Conservation (phyloP, 352 stramenopile genomes). For the Globisporangium iwayamae region DNA sequence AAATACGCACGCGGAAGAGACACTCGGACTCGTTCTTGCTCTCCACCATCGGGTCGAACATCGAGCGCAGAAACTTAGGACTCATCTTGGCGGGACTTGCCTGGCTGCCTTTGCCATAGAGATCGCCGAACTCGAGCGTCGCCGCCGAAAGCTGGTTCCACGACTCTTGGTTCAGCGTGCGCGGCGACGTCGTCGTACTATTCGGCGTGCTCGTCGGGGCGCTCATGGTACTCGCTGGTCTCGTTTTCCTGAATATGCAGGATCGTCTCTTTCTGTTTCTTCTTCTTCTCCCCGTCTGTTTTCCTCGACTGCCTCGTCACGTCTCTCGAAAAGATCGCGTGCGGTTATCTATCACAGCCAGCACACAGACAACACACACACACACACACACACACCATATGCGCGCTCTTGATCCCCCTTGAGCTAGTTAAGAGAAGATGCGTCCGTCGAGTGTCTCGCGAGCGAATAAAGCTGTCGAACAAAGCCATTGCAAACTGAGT, state of each 20-base stretch:
- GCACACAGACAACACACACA: background rate
- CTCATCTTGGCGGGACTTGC: slow-evolving; percentile 35
- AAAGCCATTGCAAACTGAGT: no score
- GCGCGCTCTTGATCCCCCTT: no score
- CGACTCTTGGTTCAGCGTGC: slow-evolving; percentile 50
- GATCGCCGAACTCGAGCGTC: slow-evolving; percentile 72
- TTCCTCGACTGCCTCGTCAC: slow-evolving; percentile 3
- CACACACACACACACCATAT: background rate
- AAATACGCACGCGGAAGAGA: slow-evolving; percentile 82
- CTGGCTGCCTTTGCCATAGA: slow-evolving; percentile 40
- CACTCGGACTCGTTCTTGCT: slow-evolving; percentile 58
- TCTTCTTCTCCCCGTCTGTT: background rate
- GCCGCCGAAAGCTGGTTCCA: slow-evolving; percentile 73
- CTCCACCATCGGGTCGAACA: slow-evolving; percentile 64
- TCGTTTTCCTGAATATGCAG: background rate
- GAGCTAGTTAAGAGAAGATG: no score
- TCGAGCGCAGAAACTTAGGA: slow-evolving; percentile 58
- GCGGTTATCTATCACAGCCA: background rate
- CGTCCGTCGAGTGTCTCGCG: no score
- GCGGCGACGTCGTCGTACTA: slow-evolving; percentile 43
- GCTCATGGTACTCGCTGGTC: background rate
- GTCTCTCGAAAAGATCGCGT: slow-evolving; percentile 5
- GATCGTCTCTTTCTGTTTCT: background rate
- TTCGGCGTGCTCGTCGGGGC: slow-evolving; percentile 21
- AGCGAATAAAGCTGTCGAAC: no score